Base-by-base conservation (phyloP, 371 early-diverging fungal genomes). In the Rhizopus sp. region DNA sequence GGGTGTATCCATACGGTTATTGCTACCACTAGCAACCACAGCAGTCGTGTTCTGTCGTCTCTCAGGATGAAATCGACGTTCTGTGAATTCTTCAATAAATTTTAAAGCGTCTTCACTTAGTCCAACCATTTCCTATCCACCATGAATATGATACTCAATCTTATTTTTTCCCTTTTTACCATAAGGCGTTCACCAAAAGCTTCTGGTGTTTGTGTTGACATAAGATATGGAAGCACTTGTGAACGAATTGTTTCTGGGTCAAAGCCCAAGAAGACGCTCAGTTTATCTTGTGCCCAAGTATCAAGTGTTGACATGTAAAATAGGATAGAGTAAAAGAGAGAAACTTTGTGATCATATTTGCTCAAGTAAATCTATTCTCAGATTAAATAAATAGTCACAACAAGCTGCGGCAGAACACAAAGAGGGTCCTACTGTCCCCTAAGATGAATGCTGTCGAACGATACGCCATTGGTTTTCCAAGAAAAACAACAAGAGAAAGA, bases 241-340 rank as follows among this genome's bases (percentile, higher is more conserved):
- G 65, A 60, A 29, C 64, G 41, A 12, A 80, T 48, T 1, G 80
- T 77, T 34, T 73, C 73, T 3, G 70, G 61, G 47, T 80, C 80
- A 34, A 80, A 68, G 8, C 80, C 80, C n/a, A 80, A 60, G 48
- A 77, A 77, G 1, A 72, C 63, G 32, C 69, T 64, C 41, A 80
- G 57, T 58, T 80, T 69, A n/a, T 76, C 70, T 16, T 51, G 49
- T 17, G 72, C 77, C 80, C 80, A 80, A 30, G 45, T 64, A 46
- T 66, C 66, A 4, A 64, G 49, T 35, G 60, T 53, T 37, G 46
- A 31, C 48, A 47, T 51, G 50, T 39, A 34, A 35, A 23, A 23
- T 23, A 23, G 23, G 23, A 23, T 23, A 23, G 2, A 1, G 23
- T 23, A 23, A 23, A n/a, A 23, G 23, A 23, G 23, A 23, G 23